Evolutionary conservation across 164 flowering plant species (phyloP), one percentile per base, ranked within the genome.

Genomic region (Berberis thunbergii): DNA sequence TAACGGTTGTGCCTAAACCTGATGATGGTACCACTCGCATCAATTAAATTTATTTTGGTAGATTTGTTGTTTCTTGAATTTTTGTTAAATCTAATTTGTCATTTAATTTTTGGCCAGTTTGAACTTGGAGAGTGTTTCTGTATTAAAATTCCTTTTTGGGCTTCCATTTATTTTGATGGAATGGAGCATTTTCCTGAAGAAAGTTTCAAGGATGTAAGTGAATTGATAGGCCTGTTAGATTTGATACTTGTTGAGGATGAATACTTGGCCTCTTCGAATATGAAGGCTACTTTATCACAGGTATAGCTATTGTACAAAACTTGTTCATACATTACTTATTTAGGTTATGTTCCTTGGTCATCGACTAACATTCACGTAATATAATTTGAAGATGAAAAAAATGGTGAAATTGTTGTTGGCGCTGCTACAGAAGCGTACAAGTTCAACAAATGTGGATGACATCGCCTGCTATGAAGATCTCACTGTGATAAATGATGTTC

Each of bases 121-220:
- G 75, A 77, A 82, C 66, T 10, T 62, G 70, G 75, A 82, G 59
- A 79, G 79, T 41, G 67, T 86, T 70, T 70, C 63, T 53, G 81
- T 80, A 41, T 43, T 86, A 64, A 89, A 83, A 74, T 72, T 46
- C 69, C 84, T 95, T 41, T 95, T 86, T 76, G 97, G 97, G 65
- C 61, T 87, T 67, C 68, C 78, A 57, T 52, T 54, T 70, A 85
- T 69, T 54, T 57, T 13, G 63, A 59, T 71, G 81, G 62, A 41
- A 52, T 7, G 49, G 80, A 75, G 67, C 63, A 63, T 57, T 69
- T 62, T 70, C 67, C 78, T 59, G 78, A 77, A 65, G 89, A 86
- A 55, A 81, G 74, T 73, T 65, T 77, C n/a, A 79, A 76, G 64
- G 83, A 76, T 67, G 69, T 88, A 40, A 62, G 71, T 62, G 81